A percentile compares a stretch with the other conserved stretches of the same genome.
Conservation (phyloP, 768 basidiomycete species). For the Kwoniella sp. region DNA sequence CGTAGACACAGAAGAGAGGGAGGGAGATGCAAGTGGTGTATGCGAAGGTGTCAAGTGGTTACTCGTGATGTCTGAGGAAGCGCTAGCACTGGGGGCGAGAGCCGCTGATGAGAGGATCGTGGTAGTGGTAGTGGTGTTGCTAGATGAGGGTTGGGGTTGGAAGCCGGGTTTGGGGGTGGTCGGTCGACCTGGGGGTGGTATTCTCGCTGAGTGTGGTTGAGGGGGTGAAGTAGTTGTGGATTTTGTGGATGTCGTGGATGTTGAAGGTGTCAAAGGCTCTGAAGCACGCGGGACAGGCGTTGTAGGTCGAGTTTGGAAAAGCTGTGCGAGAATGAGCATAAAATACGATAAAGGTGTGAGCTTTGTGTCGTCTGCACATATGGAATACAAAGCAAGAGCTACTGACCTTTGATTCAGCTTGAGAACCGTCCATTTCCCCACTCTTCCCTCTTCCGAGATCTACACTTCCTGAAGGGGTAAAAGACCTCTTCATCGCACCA, state of each 20-base stretch:
- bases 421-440: not conserved
- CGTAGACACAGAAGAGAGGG: not conserved
- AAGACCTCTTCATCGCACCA: not conserved
- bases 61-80: not conserved
- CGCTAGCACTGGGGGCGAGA: not conserved
- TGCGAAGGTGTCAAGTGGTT: not conserved
- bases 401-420: not conserved
- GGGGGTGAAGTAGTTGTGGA: not conserved
- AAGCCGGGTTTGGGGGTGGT: conserved; percentile 18
- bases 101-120: not conserved
- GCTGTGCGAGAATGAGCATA: not conserved
- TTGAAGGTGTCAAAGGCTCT: not conserved
- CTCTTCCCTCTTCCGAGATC: conserved; percentile 7
- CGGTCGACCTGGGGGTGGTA: conserved; percentile 15
- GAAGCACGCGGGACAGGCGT: conserved; percentile 5
- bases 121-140: not conserved
- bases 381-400: not conserved
- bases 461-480: conserved; percentile 6
- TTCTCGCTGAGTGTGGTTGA: not conserved
- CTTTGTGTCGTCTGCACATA: too few relatives aligned
- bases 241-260: not conserved
- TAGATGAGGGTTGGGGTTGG: not conserved
- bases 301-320: conserved; percentile 7
- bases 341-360: too few relatives aligned
- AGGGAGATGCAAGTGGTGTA: conserved; percentile 4